A percentile compares a stretch with the other conserved stretches of the same genome.
Conservation (phyloP, 2,329 filamentous ascomycete species). For the Cytospora piceicola region DNA sequence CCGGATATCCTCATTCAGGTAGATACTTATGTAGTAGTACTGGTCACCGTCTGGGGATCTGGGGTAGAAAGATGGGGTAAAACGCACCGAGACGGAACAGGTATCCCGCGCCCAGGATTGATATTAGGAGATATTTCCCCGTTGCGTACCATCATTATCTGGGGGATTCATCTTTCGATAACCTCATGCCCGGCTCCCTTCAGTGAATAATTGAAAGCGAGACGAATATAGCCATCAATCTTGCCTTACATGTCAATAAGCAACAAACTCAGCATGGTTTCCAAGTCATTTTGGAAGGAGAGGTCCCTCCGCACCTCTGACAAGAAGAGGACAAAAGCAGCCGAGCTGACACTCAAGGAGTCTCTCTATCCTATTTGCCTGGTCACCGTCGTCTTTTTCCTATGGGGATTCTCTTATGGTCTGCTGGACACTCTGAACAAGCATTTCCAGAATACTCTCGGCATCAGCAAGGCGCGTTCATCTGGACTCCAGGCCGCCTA, state of each 20-base stretch:
- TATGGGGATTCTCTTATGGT: conserved; percentile 64
- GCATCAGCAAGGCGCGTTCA: conserved; percentile 59
- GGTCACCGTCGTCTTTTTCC: conserved; percentile 68
- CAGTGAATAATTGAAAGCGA: not conserved
- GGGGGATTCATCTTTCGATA: no score
- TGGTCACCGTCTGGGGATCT: not conserved
- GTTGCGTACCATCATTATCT: not conserved
- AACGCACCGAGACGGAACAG: not conserved
- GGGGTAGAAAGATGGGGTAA: not conserved
- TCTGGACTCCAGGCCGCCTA: conserved; percentile 67
- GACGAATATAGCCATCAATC: not conserved
- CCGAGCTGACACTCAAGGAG: conserved; percentile 65
- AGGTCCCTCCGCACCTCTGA: conserved; percentile 51
- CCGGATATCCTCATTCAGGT: not conserved
- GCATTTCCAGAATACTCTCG: conserved; percentile 61
- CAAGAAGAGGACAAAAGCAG: conserved; percentile 46
- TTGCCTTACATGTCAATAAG: not conserved
- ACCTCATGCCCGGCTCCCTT: not conserved
- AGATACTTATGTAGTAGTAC: not conserved
- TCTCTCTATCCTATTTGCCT: conserved; percentile 69
- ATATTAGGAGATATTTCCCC: not conserved
- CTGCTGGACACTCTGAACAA: conserved; percentile 58
- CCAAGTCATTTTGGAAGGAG: conserved; percentile 49
- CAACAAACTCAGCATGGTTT: conserved; percentile 42
- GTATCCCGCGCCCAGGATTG: not conserved